A percentile compares a stretch with the other conserved stretches of the same genome.
Evolutionary conservation across 345 rosid genomes (phyloP).

Genomic region (Geranium rotundifolium): DNA sequence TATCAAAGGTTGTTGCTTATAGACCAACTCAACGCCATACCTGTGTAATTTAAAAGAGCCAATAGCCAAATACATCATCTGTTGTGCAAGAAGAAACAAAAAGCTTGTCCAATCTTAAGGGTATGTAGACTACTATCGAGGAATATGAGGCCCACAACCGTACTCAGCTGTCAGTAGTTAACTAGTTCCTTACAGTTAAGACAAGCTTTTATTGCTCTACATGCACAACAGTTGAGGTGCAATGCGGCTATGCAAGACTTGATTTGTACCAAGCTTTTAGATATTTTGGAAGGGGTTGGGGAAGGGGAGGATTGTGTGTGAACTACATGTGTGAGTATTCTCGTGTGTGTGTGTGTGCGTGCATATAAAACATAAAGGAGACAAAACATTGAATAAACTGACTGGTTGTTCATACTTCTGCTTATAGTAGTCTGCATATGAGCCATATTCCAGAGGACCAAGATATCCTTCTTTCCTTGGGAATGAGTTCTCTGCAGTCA

Average conservation of each 20-base stretch:
- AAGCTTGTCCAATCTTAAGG: conserved; percentile 33
- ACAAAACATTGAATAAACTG: not conserved
- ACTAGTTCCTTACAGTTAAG: conserved; percentile 16
- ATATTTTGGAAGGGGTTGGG: not conserved
- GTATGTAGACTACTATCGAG: conserved; percentile 19
- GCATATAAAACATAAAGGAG: not conserved
- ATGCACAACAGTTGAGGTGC: conserved; percentile 40
- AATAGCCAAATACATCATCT: conserved; percentile 36
- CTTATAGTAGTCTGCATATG: conserved; percentile 86
- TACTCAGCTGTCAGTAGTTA: conserved; percentile 13
- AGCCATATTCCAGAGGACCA: conserved; percentile 90
- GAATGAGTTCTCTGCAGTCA: conserved; percentile 90
- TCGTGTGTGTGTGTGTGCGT: too few species aligned
- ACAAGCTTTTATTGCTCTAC: conserved; percentile 35
- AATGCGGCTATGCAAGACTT: conserved; percentile 26
- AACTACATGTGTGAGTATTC: too few species aligned
- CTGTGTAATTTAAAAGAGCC: conserved; percentile 36
- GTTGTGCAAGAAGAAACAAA: conserved; percentile 41
- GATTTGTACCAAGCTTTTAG: conserved; percentile 8
- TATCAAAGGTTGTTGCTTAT: conserved; percentile 66
- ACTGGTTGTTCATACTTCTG: conserved; percentile 54
- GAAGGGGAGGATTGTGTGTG: not conserved
- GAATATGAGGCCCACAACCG: not conserved
- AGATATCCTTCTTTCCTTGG: conserved; percentile 99
- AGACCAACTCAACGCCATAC: conserved; percentile 81